Base-by-base conservation (phyloP, 2,329 filamentous ascomycete species). In the Phaeosphaeria sp. region DNA sequence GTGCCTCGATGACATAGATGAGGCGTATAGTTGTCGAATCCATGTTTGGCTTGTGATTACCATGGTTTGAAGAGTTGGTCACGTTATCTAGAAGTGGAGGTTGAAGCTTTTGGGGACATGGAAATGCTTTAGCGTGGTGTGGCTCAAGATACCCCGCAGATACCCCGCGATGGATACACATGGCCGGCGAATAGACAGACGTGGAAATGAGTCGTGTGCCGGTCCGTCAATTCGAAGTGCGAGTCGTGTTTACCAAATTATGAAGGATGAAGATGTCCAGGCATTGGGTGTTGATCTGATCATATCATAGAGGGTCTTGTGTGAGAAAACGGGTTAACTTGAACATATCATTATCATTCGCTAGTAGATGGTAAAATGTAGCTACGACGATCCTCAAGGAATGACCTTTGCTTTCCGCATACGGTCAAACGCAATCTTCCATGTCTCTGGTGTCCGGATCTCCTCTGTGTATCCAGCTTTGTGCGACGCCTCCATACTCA, bases 351-450 rank as follows among this genome's bases (percentile, higher is more conserved):
- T 36, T 15, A 7, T 36, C 6, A 36, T 36, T 36, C 30, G 30
- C 30, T 36, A 36, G 30, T 36, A 36, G 13, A 3, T 36, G 6
- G 11, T 11, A 13, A 36, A 36, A 13, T 36, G 30, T 36, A 15
- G 22, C 22, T 10, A 3, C n/a, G 30, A 30, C 21, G 15, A 18
- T 1, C 17, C 39, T 65, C 44, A 73, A 25, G 70, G 70, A 50
- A 82, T 80, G 22, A 83, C 69, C 0, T 76, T 78, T 1, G 79
- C 79, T 22, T 72, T 67, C 56, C 74, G 73, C 61, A 83, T 80
- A 50, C 72, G 72, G 55, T 77, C 73, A 64, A 84, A 82, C 0
- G 77, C 74, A 44, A 78, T 73, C 46, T 79, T 60, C 81, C 81
- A 83, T 3, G 77, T 78, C 21, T 75, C 67, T 10, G 73, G 64